Evolutionary conservation across 2,329 filamentous ascomycete genomes (phyloP), one percentile per base, ranked within the genome.

Genomic region (Lachnellula willkommii): DNA sequence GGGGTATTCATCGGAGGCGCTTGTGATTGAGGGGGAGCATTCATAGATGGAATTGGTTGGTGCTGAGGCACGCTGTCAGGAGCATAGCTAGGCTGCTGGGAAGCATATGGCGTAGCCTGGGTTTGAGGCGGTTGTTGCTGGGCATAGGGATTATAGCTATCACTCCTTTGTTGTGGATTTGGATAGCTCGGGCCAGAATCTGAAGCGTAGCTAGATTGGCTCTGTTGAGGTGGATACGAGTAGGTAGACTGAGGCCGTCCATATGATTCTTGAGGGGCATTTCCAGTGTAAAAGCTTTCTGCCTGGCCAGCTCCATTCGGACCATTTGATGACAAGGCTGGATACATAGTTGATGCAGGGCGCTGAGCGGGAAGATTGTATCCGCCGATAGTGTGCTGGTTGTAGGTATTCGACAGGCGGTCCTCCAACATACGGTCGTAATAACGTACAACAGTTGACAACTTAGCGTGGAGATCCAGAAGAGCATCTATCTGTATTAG

Each of bases 381-480:
- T 2, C 81, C 80, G 11, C 85, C 81, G 20, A 90, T 75, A 45
- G 74, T 85, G 65, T 93, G 88, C 66, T 95, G 90, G 61, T 85
- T 88, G 70, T 97, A 97, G 1, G 94, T 93, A 70, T 88, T 95
- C 8, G 91, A 95, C 26, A 99, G 78, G 40, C 94, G 85, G 61
- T 99, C 94, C 72, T 99, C 94, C 15, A 99, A 80, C 94, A 99
- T 97, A 42, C 91, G 85, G 71, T 99, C 94, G 69, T 99, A 99
- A 70, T 97, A 97, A 36, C 94, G 84, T 5, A 99, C 94, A 26
- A 97, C 94, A 0, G 93, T 96, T 0, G 93, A 94, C 24, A 99
- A 78, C 70, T 99, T 99, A 17, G 91, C 89, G 70, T 99, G 94
- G 0, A 99, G 78, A 70, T 99, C 94, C 24, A 97, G 81, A 9